Percentiles rank a stretch among this genome's conserved stretches.
These are phyloP conservation scores for Irpex sp. DNA, from an alignment of 1,284 basidiomycete genomes.

Conservation along the genomic window DNA sequence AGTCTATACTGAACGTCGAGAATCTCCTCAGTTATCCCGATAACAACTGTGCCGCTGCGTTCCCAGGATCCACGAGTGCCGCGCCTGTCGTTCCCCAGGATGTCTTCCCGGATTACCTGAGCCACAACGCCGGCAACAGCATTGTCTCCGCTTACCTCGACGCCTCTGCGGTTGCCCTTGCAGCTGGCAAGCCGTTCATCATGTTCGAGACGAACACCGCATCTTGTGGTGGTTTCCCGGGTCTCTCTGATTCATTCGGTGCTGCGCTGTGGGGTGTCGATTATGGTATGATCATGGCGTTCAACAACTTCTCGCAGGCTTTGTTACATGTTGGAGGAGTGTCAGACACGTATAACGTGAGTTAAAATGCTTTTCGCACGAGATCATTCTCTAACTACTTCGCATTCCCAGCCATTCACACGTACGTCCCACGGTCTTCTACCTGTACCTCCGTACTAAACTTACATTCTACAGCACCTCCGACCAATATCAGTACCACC, in stretches of 20 bases:
- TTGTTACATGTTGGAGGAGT: constrained; percentile 64
- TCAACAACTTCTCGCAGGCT: constrained; percentile 51
- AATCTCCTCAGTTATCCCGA: constrained; percentile 43
- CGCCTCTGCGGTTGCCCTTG: constrained; percentile 39
- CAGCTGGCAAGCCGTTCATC: constrained; percentile 36
- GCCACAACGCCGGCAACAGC: constrained; percentile 42
- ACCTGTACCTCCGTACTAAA: constrained; percentile 1
- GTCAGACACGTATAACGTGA: constrained; percentile 60
- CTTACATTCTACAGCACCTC: constrained; percentile 37
- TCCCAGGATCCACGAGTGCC: constrained; percentile 26
- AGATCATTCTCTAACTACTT: neutral
- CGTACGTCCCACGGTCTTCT: constrained; percentile 26
- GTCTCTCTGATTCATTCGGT: constrained; percentile 59
- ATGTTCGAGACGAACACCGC: constrained; percentile 84
- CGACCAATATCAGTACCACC: constrained; percentile 52
- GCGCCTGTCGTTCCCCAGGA: constrained; percentile 40
- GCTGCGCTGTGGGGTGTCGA: constrained; percentile 42
- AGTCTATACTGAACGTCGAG: neutral
- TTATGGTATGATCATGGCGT: constrained; percentile 38
- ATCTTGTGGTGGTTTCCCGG: constrained; percentile 79
- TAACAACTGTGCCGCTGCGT: constrained; percentile 27
- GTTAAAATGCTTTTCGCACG: constrained; percentile 16
- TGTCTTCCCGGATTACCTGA: constrained; percentile 52
- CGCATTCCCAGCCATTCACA: constrained; percentile 35
- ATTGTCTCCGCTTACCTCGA: constrained; percentile 49